Conservation (phyloP, 352 stramenopile species). For the Pythium dissotocum region DNA sequence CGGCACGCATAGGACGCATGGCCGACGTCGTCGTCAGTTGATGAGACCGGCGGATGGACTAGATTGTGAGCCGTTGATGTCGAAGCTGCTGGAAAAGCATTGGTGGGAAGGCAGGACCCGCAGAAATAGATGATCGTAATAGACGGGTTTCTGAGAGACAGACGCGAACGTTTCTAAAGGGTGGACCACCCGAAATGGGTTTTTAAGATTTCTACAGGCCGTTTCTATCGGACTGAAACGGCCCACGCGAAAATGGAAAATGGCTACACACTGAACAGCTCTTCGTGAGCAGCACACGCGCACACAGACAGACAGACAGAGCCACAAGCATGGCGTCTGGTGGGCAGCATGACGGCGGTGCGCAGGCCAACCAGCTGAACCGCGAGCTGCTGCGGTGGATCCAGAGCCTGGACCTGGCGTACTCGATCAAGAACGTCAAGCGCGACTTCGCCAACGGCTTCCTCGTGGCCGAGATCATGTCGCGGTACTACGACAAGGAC, state of each 20-base stretch:
- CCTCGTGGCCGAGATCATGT: conserved; percentile 91
- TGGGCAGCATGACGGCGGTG: background rate
- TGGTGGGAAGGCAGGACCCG: conserved; percentile 25
- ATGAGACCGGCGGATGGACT: background rate
- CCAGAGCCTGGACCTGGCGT: conserved; percentile 92
- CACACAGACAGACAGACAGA: background rate
- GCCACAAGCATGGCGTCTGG: conserved; percentile 9
- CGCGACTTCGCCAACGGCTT: conserved; percentile 90
- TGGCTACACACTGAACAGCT: background rate
- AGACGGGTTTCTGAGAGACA: background rate
- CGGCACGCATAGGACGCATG: conserved; percentile 15
- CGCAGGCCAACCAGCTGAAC: conserved; percentile 71
- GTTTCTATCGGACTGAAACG: conserved; percentile 12
- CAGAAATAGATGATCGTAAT: conserved; percentile 16
- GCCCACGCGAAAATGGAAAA: background rate
- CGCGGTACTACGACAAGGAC: conserved; percentile 92
- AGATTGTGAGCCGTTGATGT: conserved; percentile 12
- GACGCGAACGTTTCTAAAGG: background rate
- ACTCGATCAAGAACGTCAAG: conserved; percentile 94
- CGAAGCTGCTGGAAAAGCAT: conserved; percentile 27
- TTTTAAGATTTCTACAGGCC: background rate
- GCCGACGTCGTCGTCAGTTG: background rate
- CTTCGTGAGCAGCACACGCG: no score
- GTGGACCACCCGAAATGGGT: conserved; percentile 16
- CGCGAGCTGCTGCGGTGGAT: conserved; percentile 92